phyloP scores from a whole-genome alignment of 2,329 filamentous ascomycete species.

The Magnaporthiopsis rhizophila region DNA sequence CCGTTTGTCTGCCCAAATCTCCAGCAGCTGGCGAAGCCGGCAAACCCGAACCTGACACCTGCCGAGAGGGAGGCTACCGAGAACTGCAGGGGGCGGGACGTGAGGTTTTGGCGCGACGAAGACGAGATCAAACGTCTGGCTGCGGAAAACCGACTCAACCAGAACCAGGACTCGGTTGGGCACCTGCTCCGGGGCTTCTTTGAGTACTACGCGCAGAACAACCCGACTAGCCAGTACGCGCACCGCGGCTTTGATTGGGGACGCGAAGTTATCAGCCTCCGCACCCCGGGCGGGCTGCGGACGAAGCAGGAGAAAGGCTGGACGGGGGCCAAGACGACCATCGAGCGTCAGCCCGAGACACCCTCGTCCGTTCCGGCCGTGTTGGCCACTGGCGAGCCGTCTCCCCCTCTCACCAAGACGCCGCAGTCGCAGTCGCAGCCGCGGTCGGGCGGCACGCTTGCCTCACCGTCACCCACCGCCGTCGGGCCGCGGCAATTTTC shows the following conservation, averaged over 20 bases:
- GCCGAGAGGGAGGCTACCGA: constrained; percentile 30
- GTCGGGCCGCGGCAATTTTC: constrained; percentile 14
- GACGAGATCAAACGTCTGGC: constrained; percentile 57
- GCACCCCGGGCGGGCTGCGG: constrained; percentile 61
- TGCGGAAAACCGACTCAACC: constrained; percentile 48
- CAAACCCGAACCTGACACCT: constrained; percentile 27
- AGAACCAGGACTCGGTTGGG: constrained; percentile 63
- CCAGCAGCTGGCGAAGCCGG: constrained; percentile 47
- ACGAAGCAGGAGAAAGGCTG: constrained; percentile 75
- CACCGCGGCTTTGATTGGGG: constrained; percentile 70
- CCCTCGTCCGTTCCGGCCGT: constrained; percentile 1
- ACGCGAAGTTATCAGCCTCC: constrained; percentile 68
- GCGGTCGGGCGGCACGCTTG: neutral
- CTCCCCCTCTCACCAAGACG: neutral
- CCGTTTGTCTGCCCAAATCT: constrained; percentile 83
- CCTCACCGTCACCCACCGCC: constrained; percentile 10
- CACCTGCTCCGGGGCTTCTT: constrained; percentile 76
- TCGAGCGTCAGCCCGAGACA: constrained; percentile 33
- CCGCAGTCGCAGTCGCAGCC: neutral
- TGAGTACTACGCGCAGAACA: constrained; percentile 67
- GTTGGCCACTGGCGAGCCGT: neutral
- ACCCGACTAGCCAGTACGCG: constrained; percentile 40
- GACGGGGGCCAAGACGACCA: constrained; percentile 70
- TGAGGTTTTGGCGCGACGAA: constrained; percentile 75
- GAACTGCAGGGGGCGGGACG: constrained; percentile 55